Base-by-base conservation (phyloP, 2,329 filamentous ascomycete species). In the Colletotrichum sp. region DNA sequence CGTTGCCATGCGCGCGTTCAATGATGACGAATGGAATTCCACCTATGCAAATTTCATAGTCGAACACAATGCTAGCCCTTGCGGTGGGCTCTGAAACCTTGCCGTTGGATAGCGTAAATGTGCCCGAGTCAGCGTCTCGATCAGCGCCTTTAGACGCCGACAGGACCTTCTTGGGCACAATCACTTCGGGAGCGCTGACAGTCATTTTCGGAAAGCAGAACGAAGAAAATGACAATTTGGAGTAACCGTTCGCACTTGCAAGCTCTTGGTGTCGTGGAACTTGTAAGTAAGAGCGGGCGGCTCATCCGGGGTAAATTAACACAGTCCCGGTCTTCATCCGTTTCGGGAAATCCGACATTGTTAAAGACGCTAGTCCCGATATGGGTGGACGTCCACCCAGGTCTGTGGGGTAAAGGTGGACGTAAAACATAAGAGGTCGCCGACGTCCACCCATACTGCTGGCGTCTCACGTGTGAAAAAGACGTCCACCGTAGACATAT, bases 41-140 rank as follows among this genome's bases (percentile, higher is more conserved):
- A 18, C 67, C 63, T 16, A 68, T 15, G 18, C 75, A 77, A 2
- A 30, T 55, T 10, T 71, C 75, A 28, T 65, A 77, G 57, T 75
- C 68, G 6, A 76, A 71, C 39, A 71, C 34, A 9, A 74, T 59
- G 22, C 28, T 64, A 13, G 55, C 71, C 13, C 32, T 39, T 24
- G 22, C 18, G 26, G 32, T 10, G 9, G 66, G 9, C 7, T 57
- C 57, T n/a, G 60, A 24, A 7, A 15, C 32, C 10, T 10, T 10
- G 15, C 18, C 34, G n/a, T 75, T 71, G 24, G 34, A 8, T 2
- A 66, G 72, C 5, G 28, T 75, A 8, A 66, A 44, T 7, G 22
- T 32, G 15, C 59, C 48, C 28, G 60, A 60, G 26, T 71, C 44
- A 57, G 36, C 16, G 24, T 69, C 59, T 18, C 18, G 57, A 5